phyloP scores from a whole-genome alignment of 768 basidiomycete species.

The Phaeotremella skinneri region DNA sequence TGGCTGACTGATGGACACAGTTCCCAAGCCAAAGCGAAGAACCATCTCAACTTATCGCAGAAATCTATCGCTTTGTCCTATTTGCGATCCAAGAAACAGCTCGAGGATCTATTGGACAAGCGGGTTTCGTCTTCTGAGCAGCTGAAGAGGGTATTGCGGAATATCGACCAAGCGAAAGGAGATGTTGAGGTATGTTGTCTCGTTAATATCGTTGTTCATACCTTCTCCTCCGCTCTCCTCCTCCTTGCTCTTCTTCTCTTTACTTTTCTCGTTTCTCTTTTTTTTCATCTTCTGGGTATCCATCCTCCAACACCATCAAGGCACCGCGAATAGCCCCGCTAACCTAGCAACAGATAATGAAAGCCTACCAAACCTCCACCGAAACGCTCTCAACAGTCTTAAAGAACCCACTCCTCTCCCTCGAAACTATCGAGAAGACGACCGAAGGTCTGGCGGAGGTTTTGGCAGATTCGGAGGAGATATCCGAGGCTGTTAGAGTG shows the following conservation, averaged over 20 bases:
- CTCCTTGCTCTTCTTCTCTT: not conserved
- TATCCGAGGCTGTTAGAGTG: constrained; percentile 71
- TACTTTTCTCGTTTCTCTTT: not conserved
- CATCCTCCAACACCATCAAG: constrained; percentile 8
- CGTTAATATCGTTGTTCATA: too few relatives aligned
- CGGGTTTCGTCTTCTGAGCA: constrained; percentile 71
- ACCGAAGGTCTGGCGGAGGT: constrained; percentile 84
- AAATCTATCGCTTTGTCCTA: constrained; percentile 72
- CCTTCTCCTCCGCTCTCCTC: not conserved
- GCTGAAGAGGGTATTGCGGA: constrained; percentile 70
- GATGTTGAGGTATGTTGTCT: constrained; percentile 69
- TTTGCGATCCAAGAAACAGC: constrained; percentile 74
- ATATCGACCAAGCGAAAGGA: constrained; percentile 83
- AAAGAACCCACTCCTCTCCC: constrained; percentile 72
- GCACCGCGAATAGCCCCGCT: too few relatives aligned
- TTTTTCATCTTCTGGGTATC: not conserved
- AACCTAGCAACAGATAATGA: constrained; percentile 66
- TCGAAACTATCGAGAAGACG: constrained; percentile 76
- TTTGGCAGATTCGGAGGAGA: constrained; percentile 74
- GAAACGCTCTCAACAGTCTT: constrained; percentile 72
- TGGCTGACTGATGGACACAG: constrained; percentile 54
- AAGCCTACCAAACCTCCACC: constrained; percentile 78
- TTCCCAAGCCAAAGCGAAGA: constrained; percentile 64
- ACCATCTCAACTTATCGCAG: constrained; percentile 66
- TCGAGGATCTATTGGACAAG: constrained; percentile 73